Percentiles rank a stretch among this genome's conserved stretches.
These are phyloP conservation scores for Amaranthus hypochondriacus DNA, from an alignment of 148 eudicot species.

Conservation along the genomic window DNA sequence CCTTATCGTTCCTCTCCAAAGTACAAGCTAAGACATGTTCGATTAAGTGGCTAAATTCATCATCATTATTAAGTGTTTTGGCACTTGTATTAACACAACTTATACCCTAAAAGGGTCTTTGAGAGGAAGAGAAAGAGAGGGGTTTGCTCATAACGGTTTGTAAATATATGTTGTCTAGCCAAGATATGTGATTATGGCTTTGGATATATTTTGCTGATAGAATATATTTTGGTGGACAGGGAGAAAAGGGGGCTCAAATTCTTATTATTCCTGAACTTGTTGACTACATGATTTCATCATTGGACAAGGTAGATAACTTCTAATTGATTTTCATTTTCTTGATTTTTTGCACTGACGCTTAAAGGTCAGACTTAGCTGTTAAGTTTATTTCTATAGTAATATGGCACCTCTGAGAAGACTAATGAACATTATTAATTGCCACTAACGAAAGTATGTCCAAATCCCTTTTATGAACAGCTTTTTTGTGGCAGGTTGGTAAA, in stretches of 20 bases:
- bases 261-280: constrained; percentile 87
- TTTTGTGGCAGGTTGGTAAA: constrained; percentile 65
- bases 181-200: background rate
- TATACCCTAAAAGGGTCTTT: background rate
- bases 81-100: too few species aligned
- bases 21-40: too few species aligned
- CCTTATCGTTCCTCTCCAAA: too few species aligned
- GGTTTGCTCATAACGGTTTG: background rate
- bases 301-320: constrained; percentile 61
- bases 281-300: constrained; percentile 60
- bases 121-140: background rate
- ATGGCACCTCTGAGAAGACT: constrained; percentile 1
- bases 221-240: constrained; percentile 41
- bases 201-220: constrained; percentile 5
- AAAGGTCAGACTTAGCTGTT: background rate
- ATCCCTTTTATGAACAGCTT: constrained; percentile 13
- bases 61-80: too few species aligned
- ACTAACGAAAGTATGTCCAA: background rate
- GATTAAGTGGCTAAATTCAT: too few species aligned
- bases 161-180: background rate
- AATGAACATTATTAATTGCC: constrained; percentile 1
- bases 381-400: background rate
- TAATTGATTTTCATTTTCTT: background rate
- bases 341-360: background rate
- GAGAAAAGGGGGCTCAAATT: constrained; percentile 86